Percentiles rank a stretch among this genome's conserved stretches.
Conservation (phyloP, 2,329 filamentous ascomycete genomes). For the Claviceps maximensis region DNA sequence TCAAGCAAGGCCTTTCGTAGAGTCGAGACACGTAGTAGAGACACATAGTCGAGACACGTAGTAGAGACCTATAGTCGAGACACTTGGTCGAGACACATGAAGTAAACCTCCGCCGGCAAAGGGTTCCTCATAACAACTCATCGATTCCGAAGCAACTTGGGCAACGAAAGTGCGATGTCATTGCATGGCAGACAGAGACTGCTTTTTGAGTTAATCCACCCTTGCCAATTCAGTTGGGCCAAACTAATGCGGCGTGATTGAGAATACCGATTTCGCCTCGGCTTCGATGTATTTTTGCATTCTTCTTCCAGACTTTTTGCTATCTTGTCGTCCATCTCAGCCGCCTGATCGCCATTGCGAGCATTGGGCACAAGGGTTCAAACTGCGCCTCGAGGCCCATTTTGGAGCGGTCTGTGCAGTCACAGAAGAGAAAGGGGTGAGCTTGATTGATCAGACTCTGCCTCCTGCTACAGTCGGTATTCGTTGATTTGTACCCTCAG, state of each 20-base stretch:
- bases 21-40: not conserved
- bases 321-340: not conserved
- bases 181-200: not conserved
- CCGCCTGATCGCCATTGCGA: not conserved
- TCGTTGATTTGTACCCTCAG: not conserved
- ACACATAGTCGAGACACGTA: not conserved
- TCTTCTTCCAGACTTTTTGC: not conserved
- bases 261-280: not conserved
- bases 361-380: not conserved
- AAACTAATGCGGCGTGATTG: not conserved
- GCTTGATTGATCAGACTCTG: not conserved
- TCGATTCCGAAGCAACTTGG: not conserved
- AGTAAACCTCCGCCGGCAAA: not conserved
- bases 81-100: not conserved
- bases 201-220: not conserved
- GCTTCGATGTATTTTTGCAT: not conserved
- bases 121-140: not conserved
- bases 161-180: not conserved
- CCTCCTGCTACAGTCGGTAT: not conserved
- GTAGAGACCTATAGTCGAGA: not conserved
- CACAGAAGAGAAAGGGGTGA: not conserved
- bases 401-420: conserved; percentile 2
- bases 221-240: not conserved
- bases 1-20: not conserved
- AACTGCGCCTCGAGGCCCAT: not conserved